Percentiles rank a stretch among this genome's conserved stretches.
These are phyloP conservation scores for Solanum chaucha DNA, from an alignment of 257 asterid genomes.

Conservation along the genomic window DNA sequence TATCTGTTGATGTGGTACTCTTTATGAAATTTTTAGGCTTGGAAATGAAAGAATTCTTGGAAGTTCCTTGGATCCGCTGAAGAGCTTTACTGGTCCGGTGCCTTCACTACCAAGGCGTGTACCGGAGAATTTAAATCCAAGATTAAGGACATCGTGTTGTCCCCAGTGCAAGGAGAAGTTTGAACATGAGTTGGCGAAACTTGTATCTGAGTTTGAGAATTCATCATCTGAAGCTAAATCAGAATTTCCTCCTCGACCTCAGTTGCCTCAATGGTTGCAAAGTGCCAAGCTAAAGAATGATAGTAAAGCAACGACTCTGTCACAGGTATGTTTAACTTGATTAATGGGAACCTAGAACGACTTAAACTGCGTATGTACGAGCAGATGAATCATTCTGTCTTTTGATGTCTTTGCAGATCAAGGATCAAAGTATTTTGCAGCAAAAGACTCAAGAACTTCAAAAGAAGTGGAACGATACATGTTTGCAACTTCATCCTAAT, in stretches of 20 bases:
- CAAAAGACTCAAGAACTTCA: slow-evolving; percentile 59
- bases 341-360: not conserved
- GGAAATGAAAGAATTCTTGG: slow-evolving; percentile 46
- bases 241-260: slow-evolving; percentile 20
- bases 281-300: slow-evolving; percentile 40
- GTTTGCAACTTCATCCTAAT: slow-evolving; percentile 64
- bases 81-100: slow-evolving; percentile 19
- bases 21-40: slow-evolving; percentile 24
- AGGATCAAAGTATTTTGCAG: slow-evolving; percentile 44
- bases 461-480: slow-evolving; percentile 67
- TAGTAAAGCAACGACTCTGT: slow-evolving; percentile 27
- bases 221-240: slow-evolving; percentile 42
- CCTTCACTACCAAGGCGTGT: slow-evolving; percentile 20
- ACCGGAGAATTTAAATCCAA: slow-evolving; percentile 33
- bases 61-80: slow-evolving; percentile 32
- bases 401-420: slow-evolving; percentile 24
- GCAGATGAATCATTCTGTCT: not conserved
- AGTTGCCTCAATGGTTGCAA: slow-evolving; percentile 83
- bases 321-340: slow-evolving; percentile 29
- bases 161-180: slow-evolving; percentile 48
- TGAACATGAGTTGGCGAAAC: slow-evolving; percentile 47
- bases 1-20: not conserved
- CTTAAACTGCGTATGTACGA: not conserved
- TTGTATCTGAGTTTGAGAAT: slow-evolving; percentile 42
- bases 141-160: slow-evolving; percentile 32